Percentiles rank a stretch among this genome's conserved stretches.
Conservation (phyloP, 2,329 filamentous ascomycete genomes). For the Pseudogymnoascus sp. region DNA sequence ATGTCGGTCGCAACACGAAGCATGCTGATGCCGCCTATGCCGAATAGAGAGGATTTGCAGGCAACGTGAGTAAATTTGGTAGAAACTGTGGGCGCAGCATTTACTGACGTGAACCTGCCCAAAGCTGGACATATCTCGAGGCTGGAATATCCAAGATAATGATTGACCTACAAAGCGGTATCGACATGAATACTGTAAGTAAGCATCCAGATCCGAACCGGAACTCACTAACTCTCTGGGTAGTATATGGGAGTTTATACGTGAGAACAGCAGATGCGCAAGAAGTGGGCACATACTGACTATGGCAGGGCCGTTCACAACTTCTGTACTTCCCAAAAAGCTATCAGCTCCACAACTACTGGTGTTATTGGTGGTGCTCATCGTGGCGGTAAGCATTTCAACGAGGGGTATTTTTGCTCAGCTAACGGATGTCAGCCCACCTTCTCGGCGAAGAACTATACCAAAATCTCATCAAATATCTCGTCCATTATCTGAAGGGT, state of each 20-base stretch:
- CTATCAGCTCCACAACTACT: constrained; percentile 51
- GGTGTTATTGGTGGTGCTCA: constrained; percentile 48
- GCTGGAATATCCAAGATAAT: constrained; percentile 87
- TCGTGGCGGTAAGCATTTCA: constrained; percentile 54
- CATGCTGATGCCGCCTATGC: constrained; percentile 45
- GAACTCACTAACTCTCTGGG: constrained; percentile 12
- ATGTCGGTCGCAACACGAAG: constrained; percentile 15
- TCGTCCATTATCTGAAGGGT: constrained; percentile 63
- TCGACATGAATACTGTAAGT: constrained; percentile 81
- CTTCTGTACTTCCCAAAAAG: constrained; percentile 97
- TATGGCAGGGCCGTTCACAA: constrained; percentile 76
- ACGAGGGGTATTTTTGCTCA: constrained; percentile 13
- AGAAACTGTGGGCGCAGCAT: not conserved
- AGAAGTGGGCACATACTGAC: not conserved
- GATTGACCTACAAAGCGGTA: constrained; percentile 81
- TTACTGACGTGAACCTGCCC: constrained; percentile 11
- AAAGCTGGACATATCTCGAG: constrained; percentile 84
- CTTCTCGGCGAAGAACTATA: constrained; percentile 94
- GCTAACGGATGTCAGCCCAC: constrained; percentile 55
- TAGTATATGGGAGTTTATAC: constrained; percentile 97
- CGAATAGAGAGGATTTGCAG: constrained; percentile 54
- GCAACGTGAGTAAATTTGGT: constrained; percentile 48
- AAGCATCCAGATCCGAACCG: not conserved
- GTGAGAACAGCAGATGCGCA: constrained; percentile 37
- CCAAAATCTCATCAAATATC: constrained; percentile 79